Base-by-base conservation (phyloP, 306 rosid species). In the Begonia fuchsioides region DNA sequence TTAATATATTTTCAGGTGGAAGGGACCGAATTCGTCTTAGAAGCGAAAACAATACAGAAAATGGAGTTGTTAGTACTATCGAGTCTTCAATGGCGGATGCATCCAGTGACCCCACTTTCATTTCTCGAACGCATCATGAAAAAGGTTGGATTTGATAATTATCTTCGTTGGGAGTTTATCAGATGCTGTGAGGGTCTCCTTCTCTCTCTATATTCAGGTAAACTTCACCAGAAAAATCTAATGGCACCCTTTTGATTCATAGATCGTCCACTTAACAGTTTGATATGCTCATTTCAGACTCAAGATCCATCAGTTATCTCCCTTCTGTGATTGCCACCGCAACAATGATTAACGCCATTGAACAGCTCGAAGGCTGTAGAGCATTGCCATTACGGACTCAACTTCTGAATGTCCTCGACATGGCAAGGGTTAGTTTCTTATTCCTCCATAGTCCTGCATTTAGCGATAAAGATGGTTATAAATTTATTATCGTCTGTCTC, bases 261-360 rank as follows among this genome's bases (percentile, higher is more conserved):
- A 26, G 7, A 17, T 41, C 35, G 9, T 20, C 38, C 32, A 6
- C 18, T 13, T 32, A 10, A 0, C 20, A 2, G 19, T 45, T 49
- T 15, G 9, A 16, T n/a, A 6, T 4, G 40, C 11, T 38, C 17
- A 6, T 6, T 58, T 10, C 72, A 90, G 98, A 82, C 73, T 69
- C 85, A 53, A 77, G 87, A 63, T 90, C 74, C 61, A 63, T 85
- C n/a, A 72, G 83, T 69, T 71, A 63, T 73, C 81, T 77, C 32
- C 94, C 98, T 15, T 90, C 98, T 60, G 93, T 81, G 6, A 51
- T 90, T 94, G 96, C 98, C 17, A 74, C 95, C 17, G 86, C 98
- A 0, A 76, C 87, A 63, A 90, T 90, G 96, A 48, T 79, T 81
- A 66, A 66, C 50, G 85, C 77, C 45, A 73, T 85, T 49, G 92